These are phyloP conservation scores for Suillus ampliporus DNA, from an alignment of 768 basidiomycete genomes.

Conservation along the genomic window DNA sequence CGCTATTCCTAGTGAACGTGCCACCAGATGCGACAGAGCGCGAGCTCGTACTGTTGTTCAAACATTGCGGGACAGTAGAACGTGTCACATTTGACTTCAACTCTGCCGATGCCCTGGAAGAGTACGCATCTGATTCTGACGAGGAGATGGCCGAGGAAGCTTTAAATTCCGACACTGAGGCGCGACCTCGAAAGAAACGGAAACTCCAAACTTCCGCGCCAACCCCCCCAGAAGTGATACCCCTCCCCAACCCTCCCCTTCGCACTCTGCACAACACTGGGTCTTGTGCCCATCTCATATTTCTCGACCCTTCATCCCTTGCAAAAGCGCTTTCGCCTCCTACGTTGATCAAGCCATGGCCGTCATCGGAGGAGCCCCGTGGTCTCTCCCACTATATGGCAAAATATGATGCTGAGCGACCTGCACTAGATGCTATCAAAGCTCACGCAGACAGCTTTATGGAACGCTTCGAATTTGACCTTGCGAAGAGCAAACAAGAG, in stretches of 20 bases:
- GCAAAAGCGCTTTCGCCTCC: conserved; percentile 63
- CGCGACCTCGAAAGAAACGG: conserved; percentile 39
- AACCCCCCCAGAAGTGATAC: conserved; percentile 56
- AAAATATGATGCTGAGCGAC: conserved; percentile 70
- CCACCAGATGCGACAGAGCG: conserved; percentile 88
- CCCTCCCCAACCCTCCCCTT: conserved; percentile 59
- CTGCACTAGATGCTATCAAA: conserved; percentile 73
- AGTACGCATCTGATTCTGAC: conserved; percentile 31
- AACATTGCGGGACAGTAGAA: conserved; percentile 78
- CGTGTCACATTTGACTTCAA: conserved; percentile 68
- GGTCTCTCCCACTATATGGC: conserved; percentile 77
- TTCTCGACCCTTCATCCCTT: conserved; percentile 75
- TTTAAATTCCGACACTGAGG: conserved; percentile 8
- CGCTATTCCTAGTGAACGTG: conserved; percentile 87
- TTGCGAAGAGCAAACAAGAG: conserved; percentile 60
- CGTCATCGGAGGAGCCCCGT: conserved; percentile 60
- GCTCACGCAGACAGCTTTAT: conserved; percentile 84
- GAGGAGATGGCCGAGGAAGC: conserved; percentile 13
- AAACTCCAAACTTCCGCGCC: conserved; percentile 28
- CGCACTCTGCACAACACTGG: conserved; percentile 69
- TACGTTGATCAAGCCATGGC: conserved; percentile 61
- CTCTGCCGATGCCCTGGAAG: conserved; percentile 22
- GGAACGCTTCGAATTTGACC: conserved; percentile 70
- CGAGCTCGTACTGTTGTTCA: conserved; percentile 80
- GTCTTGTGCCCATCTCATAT: conserved; percentile 71